Evolutionary conservation across 163 green algal genomes (phyloP).

Genomic region (Volvox carteri): DNA sequence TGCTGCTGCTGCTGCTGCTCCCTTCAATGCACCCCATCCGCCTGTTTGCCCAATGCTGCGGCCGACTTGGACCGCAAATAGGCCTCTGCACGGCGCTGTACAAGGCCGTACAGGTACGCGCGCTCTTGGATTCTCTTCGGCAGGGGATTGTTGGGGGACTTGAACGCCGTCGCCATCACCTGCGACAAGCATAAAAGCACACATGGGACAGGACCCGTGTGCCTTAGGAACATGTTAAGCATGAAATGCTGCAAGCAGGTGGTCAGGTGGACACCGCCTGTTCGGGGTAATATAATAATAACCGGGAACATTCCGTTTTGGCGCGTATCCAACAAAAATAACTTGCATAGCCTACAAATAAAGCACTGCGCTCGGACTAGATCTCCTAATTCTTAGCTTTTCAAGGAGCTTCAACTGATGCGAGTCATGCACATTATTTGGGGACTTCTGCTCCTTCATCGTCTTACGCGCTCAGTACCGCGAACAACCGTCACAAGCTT

Average conservation of each 20-base stretch:
- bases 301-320: background rate
- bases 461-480: too few species aligned
- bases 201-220: background rate
- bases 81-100: slow-evolving; percentile 22
- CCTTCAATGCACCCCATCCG: too few species aligned
- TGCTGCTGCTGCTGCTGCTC: too few species aligned
- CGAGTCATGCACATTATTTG: background rate
- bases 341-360: background rate
- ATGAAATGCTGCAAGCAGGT: background rate
- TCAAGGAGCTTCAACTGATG: background rate
- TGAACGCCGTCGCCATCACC: slow-evolving; percentile 68
- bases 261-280: background rate
- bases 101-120: slow-evolving; percentile 71
- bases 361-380: too few species aligned
- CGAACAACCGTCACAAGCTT: too few species aligned
- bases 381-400: too few species aligned
- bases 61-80: background rate
- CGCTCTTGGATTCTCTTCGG: slow-evolving; percentile 61
- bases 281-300: background rate
- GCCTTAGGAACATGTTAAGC: background rate
- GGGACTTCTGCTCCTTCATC: background rate
- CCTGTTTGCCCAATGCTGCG: too few species aligned
- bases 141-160: slow-evolving; percentile 53
- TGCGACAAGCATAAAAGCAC: background rate
- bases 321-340: background rate